These are phyloP conservation scores for Zygosaccharomyces gambellarensis DNA, from an alignment of 805 yeast species.

Conservation along the genomic window DNA sequence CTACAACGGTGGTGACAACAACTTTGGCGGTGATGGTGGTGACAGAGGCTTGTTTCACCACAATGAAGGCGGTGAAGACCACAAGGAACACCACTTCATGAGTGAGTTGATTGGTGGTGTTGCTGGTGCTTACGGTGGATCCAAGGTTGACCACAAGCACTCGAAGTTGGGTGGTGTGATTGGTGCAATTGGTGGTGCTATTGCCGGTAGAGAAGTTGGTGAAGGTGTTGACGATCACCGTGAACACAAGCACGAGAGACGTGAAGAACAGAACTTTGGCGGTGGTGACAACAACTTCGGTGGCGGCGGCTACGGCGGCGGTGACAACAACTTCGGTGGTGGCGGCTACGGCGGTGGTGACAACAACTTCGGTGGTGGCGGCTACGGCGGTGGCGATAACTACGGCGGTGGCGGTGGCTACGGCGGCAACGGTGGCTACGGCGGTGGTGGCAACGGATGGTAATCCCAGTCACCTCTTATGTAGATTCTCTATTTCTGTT, in stretches of 20 bases:
- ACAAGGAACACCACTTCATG: constrained; percentile 2
- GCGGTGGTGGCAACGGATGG: constrained; percentile 7
- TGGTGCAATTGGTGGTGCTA: constrained; percentile 55
- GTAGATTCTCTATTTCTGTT: neutral
- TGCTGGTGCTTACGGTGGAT: constrained; percentile 52
- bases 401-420: constrained; percentile 15
- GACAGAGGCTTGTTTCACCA: constrained; percentile 38
- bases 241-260: constrained; percentile 6
- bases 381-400: constrained; percentile 18
- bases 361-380: constrained; percentile 7
- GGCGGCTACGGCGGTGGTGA: constrained; percentile 5
- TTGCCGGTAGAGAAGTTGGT: constrained; percentile 48
- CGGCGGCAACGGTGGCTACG: constrained; percentile 18
- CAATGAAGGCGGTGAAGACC: neutral
- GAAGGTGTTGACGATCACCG: constrained; percentile 35
- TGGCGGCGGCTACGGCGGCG: constrained; percentile 7
- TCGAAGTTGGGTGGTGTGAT: constrained; percentile 41
- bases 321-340: constrained; percentile 7
- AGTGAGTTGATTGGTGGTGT: constrained; percentile 47
- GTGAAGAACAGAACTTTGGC: neutral
- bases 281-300: constrained; percentile 12
- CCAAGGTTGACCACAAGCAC: constrained; percentile 31
- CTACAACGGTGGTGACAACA: neutral
- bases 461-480: neutral
- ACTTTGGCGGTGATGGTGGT: constrained; percentile 28